Evolutionary conservation across 2,329 filamentous ascomycete species (phyloP).

Genomic region (Hypoxylon sp.): DNA sequence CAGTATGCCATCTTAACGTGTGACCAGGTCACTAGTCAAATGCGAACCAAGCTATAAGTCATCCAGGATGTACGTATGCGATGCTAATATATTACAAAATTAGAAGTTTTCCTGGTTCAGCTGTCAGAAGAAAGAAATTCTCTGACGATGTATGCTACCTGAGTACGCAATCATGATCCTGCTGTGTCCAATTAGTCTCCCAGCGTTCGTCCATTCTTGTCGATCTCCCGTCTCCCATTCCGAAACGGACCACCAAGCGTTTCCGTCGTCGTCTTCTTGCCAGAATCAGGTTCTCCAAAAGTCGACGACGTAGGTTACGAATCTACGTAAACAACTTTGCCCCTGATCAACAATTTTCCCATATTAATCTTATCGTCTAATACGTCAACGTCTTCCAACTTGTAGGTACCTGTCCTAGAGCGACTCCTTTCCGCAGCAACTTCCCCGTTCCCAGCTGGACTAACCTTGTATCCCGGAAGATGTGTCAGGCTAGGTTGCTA

Average conservation of each 20-base stretch:
- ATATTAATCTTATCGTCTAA: conserved; percentile 24
- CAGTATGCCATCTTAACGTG: conserved; percentile 33
- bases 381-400: conserved; percentile 3
- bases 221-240: conserved; percentile 35
- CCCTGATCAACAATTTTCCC: conserved; percentile 35
- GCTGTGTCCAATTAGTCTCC: conserved; percentile 9
- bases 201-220: conserved; percentile 28
- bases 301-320: conserved; percentile 22
- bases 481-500: conserved; percentile 26
- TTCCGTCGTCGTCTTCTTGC: conserved; percentile 18
- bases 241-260: conserved; percentile 27
- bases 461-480: conserved; percentile 20
- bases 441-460: conserved; percentile 12
- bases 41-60: conserved; percentile 38
- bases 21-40: conserved; percentile 33
- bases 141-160: conserved; percentile 21
- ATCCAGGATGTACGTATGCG: conserved; percentile 32
- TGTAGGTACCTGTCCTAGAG: conserved; percentile 5
- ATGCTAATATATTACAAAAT: conserved; percentile 36
- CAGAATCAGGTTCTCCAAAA: conserved; percentile 11
- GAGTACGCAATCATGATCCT: conserved; percentile 12
- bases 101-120: conserved; percentile 38
- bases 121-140: conserved; percentile 15
- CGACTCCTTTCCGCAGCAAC: conserved; percentile 7
- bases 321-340: conserved; percentile 23